A percentile compares a stretch with the other conserved stretches of the same genome.
Conservation (phyloP, 805 yeast genomes). For the Zygosaccharomyces kombuchaensis region DNA sequence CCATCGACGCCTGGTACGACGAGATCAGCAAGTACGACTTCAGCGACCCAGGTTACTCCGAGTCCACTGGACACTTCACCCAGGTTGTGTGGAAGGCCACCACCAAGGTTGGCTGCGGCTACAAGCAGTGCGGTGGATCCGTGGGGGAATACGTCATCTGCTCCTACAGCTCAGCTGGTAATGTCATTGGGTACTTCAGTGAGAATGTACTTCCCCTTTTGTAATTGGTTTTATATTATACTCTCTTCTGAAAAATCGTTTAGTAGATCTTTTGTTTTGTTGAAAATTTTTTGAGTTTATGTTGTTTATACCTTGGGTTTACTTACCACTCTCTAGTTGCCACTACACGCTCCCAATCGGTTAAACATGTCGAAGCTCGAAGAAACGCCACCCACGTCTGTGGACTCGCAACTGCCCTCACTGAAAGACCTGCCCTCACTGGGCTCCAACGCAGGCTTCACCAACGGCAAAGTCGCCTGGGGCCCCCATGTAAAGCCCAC, state of each 20-base stretch:
- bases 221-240: neutral
- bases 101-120: constrained; percentile 71
- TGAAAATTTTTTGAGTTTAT: neutral
- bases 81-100: constrained; percentile 76
- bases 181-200: constrained; percentile 50
- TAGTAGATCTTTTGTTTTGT: constrained; percentile 1
- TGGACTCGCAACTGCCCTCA: constrained; percentile 27
- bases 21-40: constrained; percentile 56
- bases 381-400: constrained; percentile 22
- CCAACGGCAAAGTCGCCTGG: constrained; percentile 35
- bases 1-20: constrained; percentile 75
- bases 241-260: neutral
- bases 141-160: constrained; percentile 67
- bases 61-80: constrained; percentile 72
- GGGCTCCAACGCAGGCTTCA: constrained; percentile 44
- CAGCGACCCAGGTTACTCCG: constrained; percentile 44
- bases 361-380: constrained; percentile 11
- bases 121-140: constrained; percentile 51
- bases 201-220: constrained; percentile 26
- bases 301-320: neutral
- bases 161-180: constrained; percentile 74
- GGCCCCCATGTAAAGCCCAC: constrained; percentile 47
- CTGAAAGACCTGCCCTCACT: constrained; percentile 59
- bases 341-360: neutral
- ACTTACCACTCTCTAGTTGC: neutral